Conservation (phyloP, 768 basidiomycete species). For the Termitomyces sp. region DNA sequence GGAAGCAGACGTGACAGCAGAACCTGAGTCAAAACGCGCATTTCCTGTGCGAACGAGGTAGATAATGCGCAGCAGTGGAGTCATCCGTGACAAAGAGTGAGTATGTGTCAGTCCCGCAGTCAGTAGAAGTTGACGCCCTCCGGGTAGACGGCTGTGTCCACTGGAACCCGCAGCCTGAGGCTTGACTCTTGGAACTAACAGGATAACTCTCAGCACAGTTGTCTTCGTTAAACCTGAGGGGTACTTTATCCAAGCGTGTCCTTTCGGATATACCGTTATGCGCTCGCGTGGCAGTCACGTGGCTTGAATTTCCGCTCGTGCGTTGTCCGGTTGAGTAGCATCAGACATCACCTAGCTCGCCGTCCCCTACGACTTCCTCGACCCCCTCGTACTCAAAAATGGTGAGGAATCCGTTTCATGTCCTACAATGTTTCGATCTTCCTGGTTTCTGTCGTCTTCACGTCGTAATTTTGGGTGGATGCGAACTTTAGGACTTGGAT, state of each 20-base stretch:
- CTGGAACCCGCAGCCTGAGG: background rate
- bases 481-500: slow-evolving; percentile 9
- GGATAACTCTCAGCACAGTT: background rate
- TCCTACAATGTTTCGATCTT: background rate
- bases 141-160: background rate
- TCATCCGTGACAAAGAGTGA: too few relatives aligned
- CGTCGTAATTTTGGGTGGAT: slow-evolving; percentile 12
- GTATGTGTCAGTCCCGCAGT: background rate
- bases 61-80: background rate
- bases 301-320: background rate
- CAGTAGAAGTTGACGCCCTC: background rate
- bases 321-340: slow-evolving; percentile 3
- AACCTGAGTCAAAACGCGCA: background rate
- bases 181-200: background rate
- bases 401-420: slow-evolving; percentile 10
- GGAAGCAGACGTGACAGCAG: background rate
- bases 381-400: slow-evolving; percentile 12
- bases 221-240: background rate
- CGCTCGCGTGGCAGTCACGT: slow-evolving; percentile 12
- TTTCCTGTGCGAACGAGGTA: background rate
- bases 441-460: background rate
- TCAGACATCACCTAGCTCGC: slow-evolving; percentile 8
- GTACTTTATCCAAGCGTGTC: background rate
- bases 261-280: background rate
- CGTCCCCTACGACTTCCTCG: slow-evolving; percentile 12